Base-by-base conservation (phyloP, 148 eudicot genomes). In the Fagopyrum esculentum region DNA sequence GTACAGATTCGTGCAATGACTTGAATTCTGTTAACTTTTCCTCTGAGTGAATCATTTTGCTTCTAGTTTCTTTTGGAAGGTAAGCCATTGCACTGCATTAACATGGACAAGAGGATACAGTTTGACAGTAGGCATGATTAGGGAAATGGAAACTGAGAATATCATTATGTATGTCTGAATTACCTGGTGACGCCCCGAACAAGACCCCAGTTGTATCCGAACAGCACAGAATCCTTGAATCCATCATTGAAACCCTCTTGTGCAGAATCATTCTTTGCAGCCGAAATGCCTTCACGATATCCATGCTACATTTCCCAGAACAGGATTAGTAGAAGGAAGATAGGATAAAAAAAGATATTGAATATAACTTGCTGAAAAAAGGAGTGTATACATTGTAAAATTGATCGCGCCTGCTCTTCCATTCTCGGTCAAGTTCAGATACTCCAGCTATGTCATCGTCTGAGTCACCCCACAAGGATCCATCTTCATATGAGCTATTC, bases 171-270 rank as follows among this genome's bases (percentile, higher is more conserved):
- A 47, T 56, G 0, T 52, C 29, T 16, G 69, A 66, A 66, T 80
- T 85, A 92, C 99, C 99, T 90, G 50, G 94, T 87, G 72, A 92
- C 74, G 43, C 99, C 99, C 78, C 96, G 83, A 48, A 86, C 87
- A 78, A 87, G 80, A 71, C 93, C 99, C 96, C 88, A 90, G 29
- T 79, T 89, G 85, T 84, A 79, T 29, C 96, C 99, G 73, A 47
- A 79, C 81, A 74, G 72, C 9, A 90, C 86, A 43, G 93, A 89
- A 35, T 92, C 89, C 84, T 85, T 88, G 73, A 89, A 95, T 9
- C 93, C 97, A 9, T 79, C 74, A 82, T 92, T 90, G 73, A 95
- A 95, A 43, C 97, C 97, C 70, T 88, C 91, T 79, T 95, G 99
- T 45, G 89, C 96, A 59, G 91, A 82, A 80, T 89, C 93, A 79